These are phyloP conservation scores for Dryas alaskensis DNA, from an alignment of 306 rosid genomes.

Conservation along the genomic window DNA sequence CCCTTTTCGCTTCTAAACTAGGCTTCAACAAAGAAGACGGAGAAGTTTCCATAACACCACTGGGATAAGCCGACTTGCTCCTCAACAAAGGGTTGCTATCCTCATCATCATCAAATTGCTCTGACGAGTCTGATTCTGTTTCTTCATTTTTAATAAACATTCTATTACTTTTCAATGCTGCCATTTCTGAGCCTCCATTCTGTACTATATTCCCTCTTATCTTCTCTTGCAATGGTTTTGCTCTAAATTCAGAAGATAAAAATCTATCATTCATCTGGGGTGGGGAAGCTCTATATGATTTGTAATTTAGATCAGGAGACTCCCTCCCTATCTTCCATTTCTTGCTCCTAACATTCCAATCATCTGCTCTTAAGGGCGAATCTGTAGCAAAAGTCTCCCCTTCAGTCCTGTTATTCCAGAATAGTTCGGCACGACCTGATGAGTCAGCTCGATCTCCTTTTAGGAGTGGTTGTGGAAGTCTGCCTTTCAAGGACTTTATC, in stretches of 20 bases:
- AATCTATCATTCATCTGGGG: conserved; percentile 63
- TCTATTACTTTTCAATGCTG: conserved; percentile 44
- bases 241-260: conserved; percentile 53
- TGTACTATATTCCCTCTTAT: conserved; percentile 44
- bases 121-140: conserved; percentile 96
- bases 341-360: conserved; percentile 59
- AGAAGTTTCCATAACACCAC: conserved; percentile 57
- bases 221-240: conserved; percentile 58
- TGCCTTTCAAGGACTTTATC: conserved; percentile 44
- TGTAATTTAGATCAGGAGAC: conserved; percentile 64
- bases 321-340: conserved; percentile 67
- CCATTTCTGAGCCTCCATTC: conserved; percentile 54
- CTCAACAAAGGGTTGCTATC: conserved; percentile 69
- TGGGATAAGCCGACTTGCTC: conserved; percentile 65
- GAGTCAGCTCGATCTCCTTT: conserved; percentile 49
- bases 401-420: conserved; percentile 41
- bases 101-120: conserved; percentile 74
- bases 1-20: conserved; percentile 53
- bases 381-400: conserved; percentile 55
- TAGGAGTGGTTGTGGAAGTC: conserved; percentile 34
- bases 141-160: conserved; percentile 59
- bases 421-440: conserved; percentile 41
- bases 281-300: conserved; percentile 68
- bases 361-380: conserved; percentile 53
- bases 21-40: conserved; percentile 49